Evolutionary conservation across 768 basidiomycete genomes (phyloP), one percentile per base, ranked within the genome.

Genomic region (Hypholoma sublateritium): DNA sequence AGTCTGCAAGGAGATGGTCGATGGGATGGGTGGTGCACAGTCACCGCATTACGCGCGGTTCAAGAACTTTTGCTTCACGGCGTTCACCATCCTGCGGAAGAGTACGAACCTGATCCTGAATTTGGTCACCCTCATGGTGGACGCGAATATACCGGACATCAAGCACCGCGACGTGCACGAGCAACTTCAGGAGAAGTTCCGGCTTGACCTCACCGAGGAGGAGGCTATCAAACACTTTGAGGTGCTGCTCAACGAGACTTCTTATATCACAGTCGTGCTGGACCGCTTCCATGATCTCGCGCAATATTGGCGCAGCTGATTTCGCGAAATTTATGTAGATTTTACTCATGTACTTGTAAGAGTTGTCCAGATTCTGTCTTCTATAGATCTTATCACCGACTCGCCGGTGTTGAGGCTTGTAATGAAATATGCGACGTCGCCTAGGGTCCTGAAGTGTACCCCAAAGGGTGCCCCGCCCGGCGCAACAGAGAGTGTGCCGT

Each of bases 1-100:
- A 70, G 91, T 99, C 39, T 98, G 95, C 74, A 95, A 96, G 67
- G 97, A 98, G 69, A 99, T 98, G 97, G 93, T 98, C 0, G 97
- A 99, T 69, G 96, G 92, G 11, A 96, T 99, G 95, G 97, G 97
- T n/a, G 96, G 97, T 11, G 87, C 92, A 1, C 85, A 91, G 65
- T 96, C 95, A 5, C 83, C 89, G n/a, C 96, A 98, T 69, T 98
- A 98, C 71, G 84, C 87, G 22, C 88, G 95, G 28, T 99, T 99
- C 85, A 95, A 98, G 72, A 89, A 86, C 63, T 89, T 95, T 62
- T 97, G 93, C 70, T 96, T 95, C 72, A 98, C 96, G n/a, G 97
- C 94, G 1, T 98, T 98, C 74, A 91, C 90, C 52, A 94, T 93
- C 66, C 82, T 98, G 55, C 86, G 96, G 62, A 98, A 98, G 79